Evolutionary conservation across 208 protist genomes (phyloP).

Genomic region (Trypanosomatidae sp.): DNA sequence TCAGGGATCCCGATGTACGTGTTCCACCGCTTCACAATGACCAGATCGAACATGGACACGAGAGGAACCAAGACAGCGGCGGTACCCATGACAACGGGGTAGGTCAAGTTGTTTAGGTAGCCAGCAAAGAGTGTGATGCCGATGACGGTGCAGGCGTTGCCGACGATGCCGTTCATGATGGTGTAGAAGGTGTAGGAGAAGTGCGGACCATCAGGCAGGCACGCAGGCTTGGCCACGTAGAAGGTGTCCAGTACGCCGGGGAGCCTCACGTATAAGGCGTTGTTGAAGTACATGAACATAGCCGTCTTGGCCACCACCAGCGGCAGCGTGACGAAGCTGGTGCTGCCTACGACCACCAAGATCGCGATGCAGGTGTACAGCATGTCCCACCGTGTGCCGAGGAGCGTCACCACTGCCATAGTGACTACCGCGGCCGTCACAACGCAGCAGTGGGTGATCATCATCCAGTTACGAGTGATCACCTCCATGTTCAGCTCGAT

Average conservation of each 20-base stretch:
- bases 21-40: constrained; percentile 83
- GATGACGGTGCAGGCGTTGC: constrained; percentile 39
- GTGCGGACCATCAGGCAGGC: constrained; percentile 60
- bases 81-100: constrained; percentile 48
- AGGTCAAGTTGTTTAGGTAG: constrained; percentile 48
- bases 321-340: constrained; percentile 35
- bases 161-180: constrained; percentile 38
- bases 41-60: constrained; percentile 59
- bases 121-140: constrained; percentile 49
- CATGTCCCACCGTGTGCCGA: constrained; percentile 30
- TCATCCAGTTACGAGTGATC: constrained; percentile 27
- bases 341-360: constrained; percentile 11
- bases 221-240: constrained; percentile 44
- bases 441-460: constrained; percentile 35
- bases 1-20: constrained; percentile 48
- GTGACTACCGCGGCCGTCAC: constrained; percentile 30
- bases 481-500: too few species aligned
- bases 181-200: constrained; percentile 71
- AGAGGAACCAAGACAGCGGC: constrained; percentile 50
- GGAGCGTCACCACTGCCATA: constrained; percentile 29
- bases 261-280: constrained; percentile 47
- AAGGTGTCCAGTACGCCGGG: constrained; percentile 61
- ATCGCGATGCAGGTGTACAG: constrained; percentile 32
- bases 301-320: constrained; percentile 34
- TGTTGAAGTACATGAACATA: constrained; percentile 33